Evolutionary conservation across 1,284 basidiomycete species (phyloP), one percentile per base, ranked within the genome.

Genomic region (Trametes versicolor): DNA sequence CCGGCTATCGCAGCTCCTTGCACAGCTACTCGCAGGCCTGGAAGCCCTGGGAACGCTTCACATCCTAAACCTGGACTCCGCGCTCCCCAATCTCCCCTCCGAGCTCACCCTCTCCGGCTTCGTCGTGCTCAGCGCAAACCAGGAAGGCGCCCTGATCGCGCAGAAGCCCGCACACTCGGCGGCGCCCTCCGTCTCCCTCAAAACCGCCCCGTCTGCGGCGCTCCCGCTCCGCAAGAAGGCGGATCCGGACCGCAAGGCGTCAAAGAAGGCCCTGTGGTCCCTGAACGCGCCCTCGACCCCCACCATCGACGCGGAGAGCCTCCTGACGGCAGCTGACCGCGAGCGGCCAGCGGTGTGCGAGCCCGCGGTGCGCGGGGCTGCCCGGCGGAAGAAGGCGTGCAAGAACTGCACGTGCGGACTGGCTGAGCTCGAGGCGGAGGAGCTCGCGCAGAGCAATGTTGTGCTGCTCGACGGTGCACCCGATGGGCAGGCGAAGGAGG

Each of bases 331-430:
- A 25, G 88, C 85, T 23, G 93, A 95, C 74, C 88, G 88, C 61
- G 82, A 82, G 58, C 87, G 91, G 6, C 92, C 93, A 0, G 81
- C 87, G 19, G 83, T 84, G 25, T 93, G 92, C 72, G 91, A 90
- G 74, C 91, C 92, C 19, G 77, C 83, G 12, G 81, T 77, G 39
- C 70, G 81, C 15, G 77, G 77, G 27, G 81, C 81, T 13, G 85
- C 88, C n/a, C 82, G 90, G 67, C 81, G 89, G 71, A 94, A 94
- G 83, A 90, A 91, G 76, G 97, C 97, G 39, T 98, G 96, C 86
- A 98, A 98, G 83, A 90, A 89, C 75, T 98, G 96, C 79, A 89
- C 94, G 3, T 98, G 96, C 75, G 96, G 96, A 29, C 83, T 98
- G 55, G 91, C 93, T n/a, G 97, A 98, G 81, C 76, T 97, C 25